Evolutionary conservation across 192 early-diverging fungal genomes (phyloP).

Genomic region (Mortierella alpina): DNA sequence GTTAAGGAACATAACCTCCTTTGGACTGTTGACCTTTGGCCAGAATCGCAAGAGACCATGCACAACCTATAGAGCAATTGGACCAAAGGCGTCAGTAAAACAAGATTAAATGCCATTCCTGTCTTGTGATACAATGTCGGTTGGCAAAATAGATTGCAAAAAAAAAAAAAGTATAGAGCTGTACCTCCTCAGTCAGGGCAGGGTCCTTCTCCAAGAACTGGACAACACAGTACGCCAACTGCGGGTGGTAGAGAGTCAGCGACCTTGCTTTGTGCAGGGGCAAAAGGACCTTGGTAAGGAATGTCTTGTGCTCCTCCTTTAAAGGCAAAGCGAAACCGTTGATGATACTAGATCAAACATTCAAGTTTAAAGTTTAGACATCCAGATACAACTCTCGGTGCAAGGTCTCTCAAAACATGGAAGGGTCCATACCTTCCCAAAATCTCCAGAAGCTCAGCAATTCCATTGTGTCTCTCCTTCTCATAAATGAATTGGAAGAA

Average conservation of each 20-base stretch:
- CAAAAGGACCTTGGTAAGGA: slow-evolving; percentile 91
- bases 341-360: slow-evolving; percentile 85
- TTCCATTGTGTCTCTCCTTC: slow-evolving; percentile 95
- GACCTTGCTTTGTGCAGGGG: slow-evolving; percentile 97
- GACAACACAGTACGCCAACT: slow-evolving; percentile 97
- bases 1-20: slow-evolving; percentile 99
- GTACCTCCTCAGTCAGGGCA: slow-evolving; percentile 86
- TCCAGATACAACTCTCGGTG: too few relatives aligned
- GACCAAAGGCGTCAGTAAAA: neutral
- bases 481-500: slow-evolving; percentile 99
- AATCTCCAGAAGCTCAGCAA: slow-evolving; percentile 98
- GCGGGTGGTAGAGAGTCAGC: slow-evolving; percentile 94
- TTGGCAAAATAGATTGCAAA: neutral
- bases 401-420: neutral
- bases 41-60: slow-evolving; percentile 92
- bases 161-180: neutral
- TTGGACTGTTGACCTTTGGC: slow-evolving; percentile 99
- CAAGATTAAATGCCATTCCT: too few relatives aligned
- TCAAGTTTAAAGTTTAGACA: neutral
- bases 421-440: slow-evolving; percentile 83
- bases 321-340: slow-evolving; percentile 99
- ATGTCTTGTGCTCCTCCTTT: slow-evolving; percentile 99
- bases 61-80: slow-evolving; percentile 69
- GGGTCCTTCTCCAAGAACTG: slow-evolving; percentile 99
- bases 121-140: neutral